Conservation (phyloP, 441 rosid species). For the Capsella rubella region DNA sequence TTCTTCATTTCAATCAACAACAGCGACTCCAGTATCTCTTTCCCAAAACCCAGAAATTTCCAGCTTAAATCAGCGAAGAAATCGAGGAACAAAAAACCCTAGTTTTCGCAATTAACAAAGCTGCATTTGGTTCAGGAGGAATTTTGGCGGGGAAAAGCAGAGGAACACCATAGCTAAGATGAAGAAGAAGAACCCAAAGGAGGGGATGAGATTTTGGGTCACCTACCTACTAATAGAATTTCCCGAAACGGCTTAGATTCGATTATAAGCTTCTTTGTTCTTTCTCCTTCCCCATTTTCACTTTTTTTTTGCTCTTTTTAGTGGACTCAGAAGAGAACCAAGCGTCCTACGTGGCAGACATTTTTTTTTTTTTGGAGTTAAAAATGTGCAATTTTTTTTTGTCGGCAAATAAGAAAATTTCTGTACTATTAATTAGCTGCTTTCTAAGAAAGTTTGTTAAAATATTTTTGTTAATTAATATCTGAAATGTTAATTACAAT, state of each 20-base stretch:
- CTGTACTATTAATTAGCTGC: too few relatives aligned
- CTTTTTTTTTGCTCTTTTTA: conserved; percentile 29
- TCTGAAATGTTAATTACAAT: neutral
- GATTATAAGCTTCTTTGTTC: conserved; percentile 22
- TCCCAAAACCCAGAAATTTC: conserved; percentile 27
- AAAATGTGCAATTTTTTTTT: neutral
- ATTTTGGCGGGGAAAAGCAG: conserved; percentile 22
- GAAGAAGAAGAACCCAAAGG: neutral
- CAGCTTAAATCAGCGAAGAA: neutral
- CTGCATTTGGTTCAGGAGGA: conserved; percentile 25
- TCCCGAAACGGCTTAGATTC: conserved; percentile 27
- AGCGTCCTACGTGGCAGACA: conserved; percentile 31
- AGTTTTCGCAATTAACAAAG: conserved; percentile 24
- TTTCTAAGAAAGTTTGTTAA: too few relatives aligned
- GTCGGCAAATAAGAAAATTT: too few relatives aligned
- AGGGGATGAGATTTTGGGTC: conserved; percentile 6
- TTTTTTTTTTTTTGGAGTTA: neutral
- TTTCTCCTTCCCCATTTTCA: conserved; percentile 33
- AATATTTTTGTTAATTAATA: neutral
- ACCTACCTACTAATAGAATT: neutral
- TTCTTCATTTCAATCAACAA: conserved; percentile 64
- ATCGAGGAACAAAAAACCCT: conserved; percentile 43
- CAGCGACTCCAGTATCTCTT: conserved; percentile 13
- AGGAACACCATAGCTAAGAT: conserved; percentile 14
- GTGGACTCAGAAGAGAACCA: conserved; percentile 8